Evolutionary conservation across 108 stramenopile species (phyloP).

Genomic region (Skeletonema menzelii): DNA sequence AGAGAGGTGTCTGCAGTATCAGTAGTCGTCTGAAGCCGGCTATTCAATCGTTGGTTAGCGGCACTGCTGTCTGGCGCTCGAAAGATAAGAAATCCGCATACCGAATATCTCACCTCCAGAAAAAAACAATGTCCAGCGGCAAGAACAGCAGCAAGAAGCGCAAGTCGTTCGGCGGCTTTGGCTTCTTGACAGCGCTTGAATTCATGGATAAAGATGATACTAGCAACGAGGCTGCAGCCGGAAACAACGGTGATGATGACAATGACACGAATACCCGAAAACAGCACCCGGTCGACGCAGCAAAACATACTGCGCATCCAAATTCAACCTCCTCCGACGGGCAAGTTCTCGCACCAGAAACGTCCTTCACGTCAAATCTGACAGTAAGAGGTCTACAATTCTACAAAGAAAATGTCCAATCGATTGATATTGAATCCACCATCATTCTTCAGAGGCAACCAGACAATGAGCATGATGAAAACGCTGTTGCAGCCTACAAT

Average conservation of each 20-base stretch:
- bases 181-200: neutral
- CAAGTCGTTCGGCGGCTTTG: neutral
- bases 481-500: constrained; percentile 14
- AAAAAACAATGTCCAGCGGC: neutral
- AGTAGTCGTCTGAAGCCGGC: too few relatives aligned
- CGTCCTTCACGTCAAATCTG: neutral
- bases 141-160: neutral
- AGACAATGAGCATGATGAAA: constrained; percentile 10
- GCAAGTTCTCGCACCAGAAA: neutral
- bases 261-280: neutral
- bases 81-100: too few relatives aligned
- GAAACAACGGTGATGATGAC: neutral
- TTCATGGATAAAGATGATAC: neutral
- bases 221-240: neutral
- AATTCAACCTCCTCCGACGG: neutral
- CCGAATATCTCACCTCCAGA: neutral
- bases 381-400: constrained; percentile 7
- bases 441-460: constrained; percentile 10
- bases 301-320: neutral
- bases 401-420: constrained; percentile 10
- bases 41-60: neutral
- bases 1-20: too few relatives aligned
- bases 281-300: neutral
- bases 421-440: neutral
- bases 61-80: too few relatives aligned